Conservation (phyloP, 2,329 filamentous ascomycete species). For the Hymenotorrendiella dingleyae region DNA sequence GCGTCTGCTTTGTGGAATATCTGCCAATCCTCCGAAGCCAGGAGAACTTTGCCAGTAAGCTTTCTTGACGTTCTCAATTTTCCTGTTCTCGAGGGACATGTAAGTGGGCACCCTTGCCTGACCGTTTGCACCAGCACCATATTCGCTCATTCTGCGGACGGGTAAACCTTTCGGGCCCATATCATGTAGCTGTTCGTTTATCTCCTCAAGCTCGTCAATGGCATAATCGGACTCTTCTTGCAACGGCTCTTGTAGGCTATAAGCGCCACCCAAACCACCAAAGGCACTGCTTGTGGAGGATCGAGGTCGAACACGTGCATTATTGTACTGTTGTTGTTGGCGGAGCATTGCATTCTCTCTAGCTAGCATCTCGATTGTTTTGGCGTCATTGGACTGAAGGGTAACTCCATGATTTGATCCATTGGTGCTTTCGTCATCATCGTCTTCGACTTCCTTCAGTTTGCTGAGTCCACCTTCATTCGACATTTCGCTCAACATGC, state of each 20-base stretch:
- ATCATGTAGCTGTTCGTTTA: conserved; percentile 42
- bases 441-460: conserved; percentile 64
- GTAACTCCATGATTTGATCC: conserved; percentile 50
- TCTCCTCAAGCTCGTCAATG: conserved; percentile 66
- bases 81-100: conserved; percentile 51
- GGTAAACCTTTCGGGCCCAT: conserved; percentile 25
- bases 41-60: conserved; percentile 66
- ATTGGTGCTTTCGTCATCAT: conserved; percentile 52
- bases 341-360: conserved; percentile 58
- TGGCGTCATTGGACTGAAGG: conserved; percentile 49
- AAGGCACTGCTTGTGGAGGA: conserved; percentile 50
- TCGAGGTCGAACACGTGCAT: conserved; percentile 48
- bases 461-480: conserved; percentile 60
- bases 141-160: conserved; percentile 35
- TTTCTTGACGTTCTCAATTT: conserved; percentile 60
- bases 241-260: conserved; percentile 53
- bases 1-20: conserved; percentile 66
- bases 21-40: conserved; percentile 55
- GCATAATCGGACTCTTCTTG: conserved; percentile 65
- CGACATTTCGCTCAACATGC: conserved; percentile 68
- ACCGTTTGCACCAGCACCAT: conserved; percentile 21
- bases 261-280: conserved; percentile 47
- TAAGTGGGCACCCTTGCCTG: conserved; percentile 29
- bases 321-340: conserved; percentile 52
- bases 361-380: conserved; percentile 56